Evolutionary conservation across 768 basidiomycete species (phyloP).

Genomic region (Leccinum disarticulatum): DNA sequence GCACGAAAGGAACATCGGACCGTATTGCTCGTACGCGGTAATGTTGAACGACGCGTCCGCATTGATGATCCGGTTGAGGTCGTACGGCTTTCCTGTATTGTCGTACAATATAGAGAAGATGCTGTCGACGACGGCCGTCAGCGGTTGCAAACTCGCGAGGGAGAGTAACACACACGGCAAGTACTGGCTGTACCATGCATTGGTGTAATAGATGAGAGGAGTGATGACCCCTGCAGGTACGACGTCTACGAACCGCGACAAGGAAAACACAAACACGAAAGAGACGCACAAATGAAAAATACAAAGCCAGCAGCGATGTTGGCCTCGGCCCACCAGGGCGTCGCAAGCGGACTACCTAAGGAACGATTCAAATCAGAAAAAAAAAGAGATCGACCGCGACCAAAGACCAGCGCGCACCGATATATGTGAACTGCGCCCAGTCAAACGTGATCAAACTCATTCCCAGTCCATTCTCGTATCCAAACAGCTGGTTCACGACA

Average conservation of each 20-base stretch:
- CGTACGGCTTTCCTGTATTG: constrained; percentile 56
- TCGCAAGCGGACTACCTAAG: constrained; percentile 57
- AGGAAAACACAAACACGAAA: constrained; percentile 27
- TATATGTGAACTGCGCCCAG: constrained; percentile 64
- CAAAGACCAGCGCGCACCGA: constrained; percentile 13
- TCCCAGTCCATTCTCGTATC: constrained; percentile 52
- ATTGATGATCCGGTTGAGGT: constrained; percentile 57
- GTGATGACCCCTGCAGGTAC: constrained; percentile 47
- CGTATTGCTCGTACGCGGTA: constrained; percentile 54
- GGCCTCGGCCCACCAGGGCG: constrained; percentile 83
- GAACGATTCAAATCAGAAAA: background rate
- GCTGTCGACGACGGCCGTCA: constrained; percentile 21
- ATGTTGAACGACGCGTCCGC: constrained; percentile 54
- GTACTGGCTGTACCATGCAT: constrained; percentile 57
- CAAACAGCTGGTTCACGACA: constrained; percentile 74
- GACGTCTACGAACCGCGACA: constrained; percentile 52
- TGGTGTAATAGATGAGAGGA: constrained; percentile 67
- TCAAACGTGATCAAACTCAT: constrained; percentile 82
- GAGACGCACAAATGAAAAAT: constrained; percentile 60
- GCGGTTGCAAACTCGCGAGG: background rate
- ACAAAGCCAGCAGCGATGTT: constrained; percentile 64
- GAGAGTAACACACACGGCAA: constrained; percentile 39
- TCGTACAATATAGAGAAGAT: constrained; percentile 65
- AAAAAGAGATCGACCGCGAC: background rate
- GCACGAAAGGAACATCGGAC: constrained; percentile 58